Percentiles rank a stretch among this genome's conserved stretches.
Evolutionary conservation across 305 asterid genomes (phyloP).

Genomic region (Fraxinus sp.): DNA sequence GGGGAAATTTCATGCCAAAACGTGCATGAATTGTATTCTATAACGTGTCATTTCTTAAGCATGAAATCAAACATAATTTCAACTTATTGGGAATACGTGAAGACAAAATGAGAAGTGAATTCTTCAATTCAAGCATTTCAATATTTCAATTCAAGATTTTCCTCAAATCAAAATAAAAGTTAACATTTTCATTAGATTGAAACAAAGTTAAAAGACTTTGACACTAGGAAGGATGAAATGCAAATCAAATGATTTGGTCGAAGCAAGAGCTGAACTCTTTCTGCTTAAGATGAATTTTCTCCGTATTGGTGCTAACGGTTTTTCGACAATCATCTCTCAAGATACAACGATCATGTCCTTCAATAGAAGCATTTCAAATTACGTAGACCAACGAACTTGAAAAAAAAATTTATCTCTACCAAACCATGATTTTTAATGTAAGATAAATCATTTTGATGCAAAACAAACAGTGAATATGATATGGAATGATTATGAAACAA

Average conservation of each 20-base stretch:
- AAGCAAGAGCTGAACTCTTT: too few relatives aligned
- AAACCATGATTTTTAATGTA: neutral
- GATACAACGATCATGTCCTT: neutral
- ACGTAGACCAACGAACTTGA: neutral
- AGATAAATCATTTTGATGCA: too few relatives aligned
- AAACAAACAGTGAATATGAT: neutral
- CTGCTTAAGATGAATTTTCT: too few relatives aligned
- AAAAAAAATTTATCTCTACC: neutral
- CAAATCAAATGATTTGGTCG: neutral
- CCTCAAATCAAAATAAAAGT: neutral
- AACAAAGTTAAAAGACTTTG: too few relatives aligned
- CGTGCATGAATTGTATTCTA: too few relatives aligned
- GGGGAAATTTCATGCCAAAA: too few relatives aligned
- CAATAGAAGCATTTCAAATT: too few relatives aligned
- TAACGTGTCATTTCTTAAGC: too few relatives aligned
- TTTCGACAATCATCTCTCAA: neutral
- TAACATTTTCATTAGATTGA: too few relatives aligned
- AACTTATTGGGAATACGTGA: too few relatives aligned
- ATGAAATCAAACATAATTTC: too few relatives aligned
- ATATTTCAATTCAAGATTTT: neutral
- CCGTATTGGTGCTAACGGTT: neutral
- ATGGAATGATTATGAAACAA: neutral
- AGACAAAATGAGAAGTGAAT: neutral
- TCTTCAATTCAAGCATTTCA: neutral
- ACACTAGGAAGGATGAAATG: neutral